Evolutionary conservation across 305 asterid species (phyloP).

Genomic region (Ajuga reptans): DNA sequence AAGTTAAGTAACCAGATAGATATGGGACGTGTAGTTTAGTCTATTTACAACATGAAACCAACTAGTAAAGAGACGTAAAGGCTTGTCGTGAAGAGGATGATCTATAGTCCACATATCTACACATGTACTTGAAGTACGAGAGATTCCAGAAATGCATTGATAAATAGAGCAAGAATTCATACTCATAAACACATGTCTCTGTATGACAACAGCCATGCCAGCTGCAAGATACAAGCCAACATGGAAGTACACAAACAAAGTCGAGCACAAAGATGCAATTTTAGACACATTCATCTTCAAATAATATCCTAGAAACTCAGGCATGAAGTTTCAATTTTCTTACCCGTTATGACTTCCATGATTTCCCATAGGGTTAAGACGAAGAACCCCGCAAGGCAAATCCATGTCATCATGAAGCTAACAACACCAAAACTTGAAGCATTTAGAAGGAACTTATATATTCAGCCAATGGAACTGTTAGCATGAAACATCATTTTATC

Average conservation of each 20-base stretch:
- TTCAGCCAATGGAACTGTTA: background rate
- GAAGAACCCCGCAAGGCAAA: constrained; percentile 92
- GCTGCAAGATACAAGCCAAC: too few relatives aligned
- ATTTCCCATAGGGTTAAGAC: constrained; percentile 66
- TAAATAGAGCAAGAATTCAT: background rate
- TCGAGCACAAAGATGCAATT: background rate
- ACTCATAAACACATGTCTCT: background rate
- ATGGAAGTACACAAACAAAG: background rate
- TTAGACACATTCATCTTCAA: background rate
- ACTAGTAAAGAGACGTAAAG: too few relatives aligned
- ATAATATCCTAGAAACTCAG: background rate
- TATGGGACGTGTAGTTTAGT: too few relatives aligned
- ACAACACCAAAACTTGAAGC: constrained; percentile 1
- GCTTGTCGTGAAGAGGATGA: too few relatives aligned
- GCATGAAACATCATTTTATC: background rate
- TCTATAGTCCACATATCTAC: background rate
- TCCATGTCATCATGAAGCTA: constrained; percentile 90
- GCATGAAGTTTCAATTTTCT: constrained; percentile 13
- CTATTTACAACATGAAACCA: too few relatives aligned
- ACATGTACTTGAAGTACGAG: too few relatives aligned
- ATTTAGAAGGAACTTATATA: constrained; percentile 13
- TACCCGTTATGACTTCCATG: constrained; percentile 91
- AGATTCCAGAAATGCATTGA: too few relatives aligned
- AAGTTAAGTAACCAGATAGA: too few relatives aligned
- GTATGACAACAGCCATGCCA: background rate